Evolutionary conservation across 2,329 filamentous ascomycete species (phyloP), one percentile per base, ranked within the genome.

Genomic region (Xylaria sp.): DNA sequence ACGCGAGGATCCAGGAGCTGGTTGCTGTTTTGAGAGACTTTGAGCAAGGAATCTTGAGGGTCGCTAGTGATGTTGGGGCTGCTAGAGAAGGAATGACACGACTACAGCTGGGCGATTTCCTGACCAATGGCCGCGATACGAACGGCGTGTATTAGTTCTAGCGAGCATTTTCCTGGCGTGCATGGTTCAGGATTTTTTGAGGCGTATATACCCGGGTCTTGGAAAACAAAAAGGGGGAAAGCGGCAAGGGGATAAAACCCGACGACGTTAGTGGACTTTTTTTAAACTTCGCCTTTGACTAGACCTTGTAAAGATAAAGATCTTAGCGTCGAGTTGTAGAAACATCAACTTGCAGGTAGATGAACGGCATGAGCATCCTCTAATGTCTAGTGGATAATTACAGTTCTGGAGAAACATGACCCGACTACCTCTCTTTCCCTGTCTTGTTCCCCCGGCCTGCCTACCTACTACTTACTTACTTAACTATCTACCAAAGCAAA

Each of bases 21-120:
- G 84, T 84, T 15, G 82, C 80, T 12, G 87, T 88, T 45, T 79
- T 90, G 66, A 79, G 83, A 17, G 88, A 90, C 67, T 88, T 90
- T 63, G 87, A 90, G 76, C 81, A 84, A 68, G 84, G 87, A 60
- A 88, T 90, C 58, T 74, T 89, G 59, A 83, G 85, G 56, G 87
- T 89, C 59, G 88, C 88, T 4, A 80, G 82, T 23, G 82, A 86
- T 58, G 82, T 90, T 52, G 87, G 86, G 2, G 78, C 78, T 49
- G 82, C 82, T 4, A 84, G 86, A 64, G 88, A 90, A 72, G 83
- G 83, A 37, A 81, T 89, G 60, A 87, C 87, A 57, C 82, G 82
- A 66, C 73, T 89, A 55, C 83, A 84, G 68, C 70, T 84, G 40
- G 85, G 84, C 17, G 78, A 79, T 14, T 80, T 82, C 60, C 75